These are phyloP conservation scores for Starmerella asiatica DNA, from an alignment of 805 yeast species.

Conservation along the genomic window DNA sequence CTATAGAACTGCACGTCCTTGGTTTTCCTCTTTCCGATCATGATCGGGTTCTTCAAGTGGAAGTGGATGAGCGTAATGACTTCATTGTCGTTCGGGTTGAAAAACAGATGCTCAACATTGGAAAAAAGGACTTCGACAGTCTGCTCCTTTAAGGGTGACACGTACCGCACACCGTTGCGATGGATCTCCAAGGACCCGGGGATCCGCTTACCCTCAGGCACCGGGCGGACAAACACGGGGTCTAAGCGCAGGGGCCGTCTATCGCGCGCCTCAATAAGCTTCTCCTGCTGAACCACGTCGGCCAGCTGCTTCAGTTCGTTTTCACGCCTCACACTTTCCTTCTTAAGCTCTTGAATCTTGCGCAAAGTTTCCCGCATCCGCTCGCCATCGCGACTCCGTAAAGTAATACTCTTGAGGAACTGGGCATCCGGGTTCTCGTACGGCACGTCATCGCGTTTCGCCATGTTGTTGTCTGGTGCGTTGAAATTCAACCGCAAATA, in stretches of 20 bases:
- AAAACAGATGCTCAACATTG: constrained; percentile 83
- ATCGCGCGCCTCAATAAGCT: constrained; percentile 63
- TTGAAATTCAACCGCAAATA: constrained; percentile 81
- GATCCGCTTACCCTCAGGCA: constrained; percentile 91
- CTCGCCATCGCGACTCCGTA: constrained; percentile 81
- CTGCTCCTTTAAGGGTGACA: constrained; percentile 73
- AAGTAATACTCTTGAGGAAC: constrained; percentile 72
- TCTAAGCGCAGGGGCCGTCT: constrained; percentile 80
- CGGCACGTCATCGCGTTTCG: constrained; percentile 66
- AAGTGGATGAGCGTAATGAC: constrained; percentile 83
- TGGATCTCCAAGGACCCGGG: constrained; percentile 86
- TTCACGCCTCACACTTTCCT: constrained; percentile 80
- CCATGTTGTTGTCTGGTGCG: constrained; percentile 77
- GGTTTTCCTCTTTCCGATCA: constrained; percentile 92
- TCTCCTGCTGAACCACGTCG: constrained; percentile 88
- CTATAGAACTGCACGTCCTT: constrained; percentile 91
- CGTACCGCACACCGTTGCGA: constrained; percentile 91
- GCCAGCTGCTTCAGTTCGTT: constrained; percentile 82
- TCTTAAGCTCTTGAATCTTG: constrained; percentile 82
- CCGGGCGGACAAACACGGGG: constrained; percentile 81
- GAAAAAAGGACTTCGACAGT: constrained; percentile 76
- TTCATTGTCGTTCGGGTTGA: constrained; percentile 94
- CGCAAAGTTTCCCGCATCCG: constrained; percentile 82
- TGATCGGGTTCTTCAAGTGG: constrained; percentile 80
- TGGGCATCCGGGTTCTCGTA: constrained; percentile 83